Conservation (phyloP, 2,329 filamentous ascomycete species). For the Didymella glomerata region DNA sequence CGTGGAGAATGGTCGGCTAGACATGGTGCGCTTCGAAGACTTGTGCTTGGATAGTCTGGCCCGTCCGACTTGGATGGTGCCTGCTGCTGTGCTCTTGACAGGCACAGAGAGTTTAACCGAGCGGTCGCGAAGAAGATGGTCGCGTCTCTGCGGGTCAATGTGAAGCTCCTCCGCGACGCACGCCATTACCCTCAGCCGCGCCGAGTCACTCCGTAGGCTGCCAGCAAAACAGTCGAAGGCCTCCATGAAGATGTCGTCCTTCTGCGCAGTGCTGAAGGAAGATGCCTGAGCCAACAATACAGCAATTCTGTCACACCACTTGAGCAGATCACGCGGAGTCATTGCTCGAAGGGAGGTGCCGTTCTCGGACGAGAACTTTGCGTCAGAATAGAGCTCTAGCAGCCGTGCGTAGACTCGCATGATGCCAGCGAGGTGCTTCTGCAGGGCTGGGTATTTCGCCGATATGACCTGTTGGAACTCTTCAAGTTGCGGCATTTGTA, state of each 20-base stretch:
- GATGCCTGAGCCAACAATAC: constrained; percentile 69
- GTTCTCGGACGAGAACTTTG: constrained; percentile 60
- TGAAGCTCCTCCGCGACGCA: constrained; percentile 87
- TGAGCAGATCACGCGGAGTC: constrained; percentile 82
- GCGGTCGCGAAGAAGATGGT: constrained; percentile 78
- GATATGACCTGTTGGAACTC: constrained; percentile 81
- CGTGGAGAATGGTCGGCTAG: constrained; percentile 76
- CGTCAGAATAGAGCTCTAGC: constrained; percentile 51
- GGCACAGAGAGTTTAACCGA: constrained; percentile 68
- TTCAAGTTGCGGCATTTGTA: constrained; percentile 69
- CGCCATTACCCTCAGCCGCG: constrained; percentile 68
- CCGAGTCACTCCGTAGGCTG: constrained; percentile 72
- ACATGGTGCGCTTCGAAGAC: constrained; percentile 50
- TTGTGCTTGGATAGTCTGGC: constrained; percentile 57
- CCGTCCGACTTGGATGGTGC: constrained; percentile 50
- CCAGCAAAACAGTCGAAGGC: constrained; percentile 91
- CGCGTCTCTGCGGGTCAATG: constrained; percentile 80
- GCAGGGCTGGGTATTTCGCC: constrained; percentile 74
- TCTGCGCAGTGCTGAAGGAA: constrained; percentile 72
- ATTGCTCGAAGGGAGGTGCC: constrained; percentile 67
- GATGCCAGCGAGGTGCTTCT: constrained; percentile 63
- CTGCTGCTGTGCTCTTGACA: constrained; percentile 36
- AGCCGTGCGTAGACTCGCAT: constrained; percentile 65
- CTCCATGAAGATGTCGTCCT: constrained; percentile 91
- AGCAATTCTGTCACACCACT: constrained; percentile 84